Evolutionary conservation across 352 stramenopile species (phyloP).

Genomic region (Pythium pectinolyticum): DNA sequence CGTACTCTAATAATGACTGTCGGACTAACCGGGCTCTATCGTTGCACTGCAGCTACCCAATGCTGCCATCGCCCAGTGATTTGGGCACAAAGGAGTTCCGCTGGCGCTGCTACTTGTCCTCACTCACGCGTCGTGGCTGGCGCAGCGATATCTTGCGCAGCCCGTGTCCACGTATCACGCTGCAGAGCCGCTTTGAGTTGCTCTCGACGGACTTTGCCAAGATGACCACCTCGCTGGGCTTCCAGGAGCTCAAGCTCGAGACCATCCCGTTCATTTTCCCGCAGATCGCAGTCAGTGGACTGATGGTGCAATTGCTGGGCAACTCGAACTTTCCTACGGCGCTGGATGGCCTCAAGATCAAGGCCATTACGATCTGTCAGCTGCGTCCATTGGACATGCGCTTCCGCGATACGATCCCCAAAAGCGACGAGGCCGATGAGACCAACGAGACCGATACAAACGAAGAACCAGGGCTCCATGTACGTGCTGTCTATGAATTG

Average conservation of each 20-base stretch:
- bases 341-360: slow-evolving; percentile 50
- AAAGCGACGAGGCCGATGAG: background rate
- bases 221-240: slow-evolving; percentile 73
- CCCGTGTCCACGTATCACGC: slow-evolving; percentile 69
- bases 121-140: slow-evolving; percentile 61
- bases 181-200: slow-evolving; percentile 71
- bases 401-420: slow-evolving; percentile 35
- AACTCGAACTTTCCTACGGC: slow-evolving; percentile 81
- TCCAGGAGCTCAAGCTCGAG: slow-evolving; percentile 63
- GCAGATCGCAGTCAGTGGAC: slow-evolving; percentile 56
- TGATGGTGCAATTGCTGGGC: slow-evolving; percentile 76
- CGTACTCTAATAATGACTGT: too few species aligned
- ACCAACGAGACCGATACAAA: slow-evolving; percentile 18
- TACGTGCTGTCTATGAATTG: slow-evolving; percentile 24
- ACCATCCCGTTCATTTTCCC: slow-evolving; percentile 77
- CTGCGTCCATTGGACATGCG: slow-evolving; percentile 71
- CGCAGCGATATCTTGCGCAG: slow-evolving; percentile 46
- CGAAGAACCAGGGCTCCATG: slow-evolving; percentile 27
- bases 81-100: slow-evolving; percentile 78
- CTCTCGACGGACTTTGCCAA: slow-evolving; percentile 78
- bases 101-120: slow-evolving; percentile 72
- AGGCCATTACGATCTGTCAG: slow-evolving; percentile 77
- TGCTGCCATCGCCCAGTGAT: slow-evolving; percentile 66
- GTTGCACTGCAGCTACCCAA: slow-evolving; percentile 57
- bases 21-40: too few species aligned